Evolutionary conservation across 2,329 filamentous ascomycete genomes (phyloP).

Genomic region (Fusarium vanettenii): DNA sequence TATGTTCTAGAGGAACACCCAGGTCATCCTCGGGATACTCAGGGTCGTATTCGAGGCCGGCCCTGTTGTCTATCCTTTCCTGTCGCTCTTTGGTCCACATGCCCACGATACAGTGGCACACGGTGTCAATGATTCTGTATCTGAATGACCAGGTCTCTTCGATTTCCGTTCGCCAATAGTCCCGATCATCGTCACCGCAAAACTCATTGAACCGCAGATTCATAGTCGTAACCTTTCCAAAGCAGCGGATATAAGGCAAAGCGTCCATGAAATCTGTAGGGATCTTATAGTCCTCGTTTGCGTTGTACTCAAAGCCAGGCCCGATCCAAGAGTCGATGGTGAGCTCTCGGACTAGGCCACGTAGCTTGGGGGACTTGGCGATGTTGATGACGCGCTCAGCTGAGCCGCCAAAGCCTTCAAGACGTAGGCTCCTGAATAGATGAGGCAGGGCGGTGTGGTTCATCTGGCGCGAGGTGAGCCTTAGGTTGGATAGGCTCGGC

Average conservation of each 20-base stretch:
- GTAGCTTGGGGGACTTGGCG: conserved; percentile 3
- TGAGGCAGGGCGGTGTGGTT: neutral
- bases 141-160: conserved; percentile 11
- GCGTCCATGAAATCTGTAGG: conserved; percentile 10
- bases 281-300: neutral
- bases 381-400: conserved; percentile 16
- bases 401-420: conserved; percentile 15
- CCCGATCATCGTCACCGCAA: neutral
- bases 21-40: neutral
- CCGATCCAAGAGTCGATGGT: conserved; percentile 28
- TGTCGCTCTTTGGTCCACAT: conserved; percentile 12
- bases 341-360: conserved; percentile 18
- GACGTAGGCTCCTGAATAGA: neutral
- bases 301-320: neutral
- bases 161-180: rapidly evolving
- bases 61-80: neutral
- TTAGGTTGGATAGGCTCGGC: neutral
- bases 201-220: conserved; percentile 12
- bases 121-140: conserved; percentile 19
- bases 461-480: conserved; percentile 12
- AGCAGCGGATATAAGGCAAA: conserved; percentile 12
- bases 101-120: conserved; percentile 15
- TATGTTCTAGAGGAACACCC: neutral
- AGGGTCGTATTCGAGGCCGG: neutral
- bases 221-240: neutral